Evolutionary conservation across 345 rosid species (phyloP).

Genomic region (Dipteronia dyeriana): DNA sequence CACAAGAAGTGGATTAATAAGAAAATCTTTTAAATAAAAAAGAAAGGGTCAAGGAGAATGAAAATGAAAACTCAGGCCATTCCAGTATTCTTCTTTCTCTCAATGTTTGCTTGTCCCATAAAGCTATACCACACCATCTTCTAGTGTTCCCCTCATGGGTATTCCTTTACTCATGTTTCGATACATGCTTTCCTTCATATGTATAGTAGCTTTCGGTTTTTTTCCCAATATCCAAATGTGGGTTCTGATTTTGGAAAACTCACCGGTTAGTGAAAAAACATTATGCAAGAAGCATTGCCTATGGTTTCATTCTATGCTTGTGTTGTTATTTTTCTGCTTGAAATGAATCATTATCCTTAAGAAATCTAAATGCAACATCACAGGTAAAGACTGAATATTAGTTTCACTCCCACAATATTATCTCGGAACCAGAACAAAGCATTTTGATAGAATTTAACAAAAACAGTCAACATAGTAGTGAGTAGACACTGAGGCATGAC

Average conservation of each 20-base stretch:
- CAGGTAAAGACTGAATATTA: background rate
- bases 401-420: background rate
- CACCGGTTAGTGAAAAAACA: background rate
- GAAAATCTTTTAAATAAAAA: background rate
- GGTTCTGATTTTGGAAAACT: background rate
- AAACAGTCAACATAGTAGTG: background rate
- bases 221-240: background rate
- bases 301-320: background rate
- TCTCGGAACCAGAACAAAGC: background rate
- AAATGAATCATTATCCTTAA: no score
- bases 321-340: no score
- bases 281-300: background rate
- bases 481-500: background rate
- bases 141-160: slow-evolving; percentile 23
- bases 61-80: slow-evolving; percentile 5
- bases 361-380: no score
- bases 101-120: slow-evolving; percentile 17
- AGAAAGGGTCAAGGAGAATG: background rate
- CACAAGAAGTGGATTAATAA: background rate
- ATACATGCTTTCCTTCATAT: slow-evolving; percentile 5
- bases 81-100: background rate
- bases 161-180: background rate
- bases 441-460: background rate
- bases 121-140: slow-evolving; percentile 25
- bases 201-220: background rate